Conservation (phyloP, 1,284 basidiomycete genomes). For the Omphalotus olearius region DNA sequence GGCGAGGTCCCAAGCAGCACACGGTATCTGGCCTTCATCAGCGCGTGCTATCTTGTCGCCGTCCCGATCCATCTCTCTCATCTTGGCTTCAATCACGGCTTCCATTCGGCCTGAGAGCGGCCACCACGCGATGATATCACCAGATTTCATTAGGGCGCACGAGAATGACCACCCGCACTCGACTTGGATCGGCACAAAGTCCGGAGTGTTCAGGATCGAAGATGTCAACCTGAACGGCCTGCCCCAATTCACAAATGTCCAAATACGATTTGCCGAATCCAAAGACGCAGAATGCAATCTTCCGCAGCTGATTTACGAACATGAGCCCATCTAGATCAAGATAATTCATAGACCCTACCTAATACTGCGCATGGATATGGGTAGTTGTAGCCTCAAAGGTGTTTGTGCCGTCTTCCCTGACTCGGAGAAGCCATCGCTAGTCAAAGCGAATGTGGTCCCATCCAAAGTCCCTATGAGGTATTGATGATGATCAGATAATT, state of each 20-base stretch:
- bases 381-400: slow-evolving; percentile 57
- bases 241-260: slow-evolving; percentile 73
- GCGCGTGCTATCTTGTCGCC: slow-evolving; percentile 33
- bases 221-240: slow-evolving; percentile 63
- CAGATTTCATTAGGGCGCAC: slow-evolving; percentile 62
- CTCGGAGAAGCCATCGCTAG: slow-evolving; percentile 54
- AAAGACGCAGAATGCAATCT: slow-evolving; percentile 67
- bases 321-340: slow-evolving; percentile 1
- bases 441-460: slow-evolving; percentile 38
- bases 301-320: slow-evolving; percentile 52
- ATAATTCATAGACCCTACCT: slow-evolving; percentile 38
- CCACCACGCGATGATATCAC: slow-evolving; percentile 76
- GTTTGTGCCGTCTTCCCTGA: slow-evolving; percentile 41
- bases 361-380: slow-evolving; percentile 51
- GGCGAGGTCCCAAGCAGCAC: slow-evolving; percentile 53
- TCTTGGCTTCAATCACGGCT: slow-evolving; percentile 33
- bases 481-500: neutral
- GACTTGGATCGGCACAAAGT: slow-evolving; percentile 59
- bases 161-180: slow-evolving; percentile 82
- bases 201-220: slow-evolving; percentile 39
- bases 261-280: slow-evolving; percentile 54
- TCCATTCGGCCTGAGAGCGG: slow-evolving; percentile 48
- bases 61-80: slow-evolving; percentile 40
- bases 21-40: slow-evolving; percentile 46
- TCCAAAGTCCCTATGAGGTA: slow-evolving; percentile 53